These are phyloP conservation scores for Conticribra weissflogii DNA, from an alignment of 108 stramenopile genomes.

Conservation along the genomic window DNA sequence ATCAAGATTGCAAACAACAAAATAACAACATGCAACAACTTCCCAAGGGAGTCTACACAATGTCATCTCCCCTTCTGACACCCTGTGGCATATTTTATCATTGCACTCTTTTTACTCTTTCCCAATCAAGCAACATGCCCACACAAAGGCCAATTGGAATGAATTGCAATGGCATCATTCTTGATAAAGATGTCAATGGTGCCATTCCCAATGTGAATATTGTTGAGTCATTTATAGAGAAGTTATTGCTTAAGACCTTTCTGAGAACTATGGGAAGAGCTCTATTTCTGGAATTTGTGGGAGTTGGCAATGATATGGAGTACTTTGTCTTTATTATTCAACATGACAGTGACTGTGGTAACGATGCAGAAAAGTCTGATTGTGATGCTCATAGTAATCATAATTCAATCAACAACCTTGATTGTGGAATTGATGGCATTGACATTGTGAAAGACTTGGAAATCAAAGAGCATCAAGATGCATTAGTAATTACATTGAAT, in stretches of 20 bases:
- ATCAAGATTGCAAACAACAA: not conserved
- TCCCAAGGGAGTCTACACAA: constrained; percentile 42
- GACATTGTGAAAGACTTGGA: constrained; percentile 35
- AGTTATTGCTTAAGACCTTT: constrained; percentile 32
- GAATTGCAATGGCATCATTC: constrained; percentile 64
- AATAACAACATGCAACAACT: not conserved
- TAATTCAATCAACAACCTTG: too few species aligned
- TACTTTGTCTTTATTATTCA: constrained; percentile 64
- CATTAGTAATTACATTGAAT: constrained; percentile 63
- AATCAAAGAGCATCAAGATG: constrained; percentile 67
- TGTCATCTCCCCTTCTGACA: constrained; percentile 30
- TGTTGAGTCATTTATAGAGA: constrained; percentile 26
- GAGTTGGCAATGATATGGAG: constrained; percentile 41
- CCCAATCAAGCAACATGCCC: constrained; percentile 51
- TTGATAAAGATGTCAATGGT: constrained; percentile 52
- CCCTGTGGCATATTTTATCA: constrained; percentile 24
- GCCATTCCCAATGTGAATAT: constrained; percentile 35
- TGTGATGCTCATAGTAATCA: not conserved
- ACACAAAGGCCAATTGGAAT: constrained; percentile 73
- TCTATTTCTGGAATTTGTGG: constrained; percentile 47
- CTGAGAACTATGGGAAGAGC: constrained; percentile 54
- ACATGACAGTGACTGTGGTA: constrained; percentile 50
- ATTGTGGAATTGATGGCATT: too few species aligned
- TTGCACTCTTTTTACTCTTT: constrained; percentile 34
- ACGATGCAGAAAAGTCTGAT: too few species aligned